A percentile compares a stretch with the other conserved stretches of the same genome.
phyloP scores from a whole-genome alignment of 106 monocot species.

The Platanthera zijinensis region DNA sequence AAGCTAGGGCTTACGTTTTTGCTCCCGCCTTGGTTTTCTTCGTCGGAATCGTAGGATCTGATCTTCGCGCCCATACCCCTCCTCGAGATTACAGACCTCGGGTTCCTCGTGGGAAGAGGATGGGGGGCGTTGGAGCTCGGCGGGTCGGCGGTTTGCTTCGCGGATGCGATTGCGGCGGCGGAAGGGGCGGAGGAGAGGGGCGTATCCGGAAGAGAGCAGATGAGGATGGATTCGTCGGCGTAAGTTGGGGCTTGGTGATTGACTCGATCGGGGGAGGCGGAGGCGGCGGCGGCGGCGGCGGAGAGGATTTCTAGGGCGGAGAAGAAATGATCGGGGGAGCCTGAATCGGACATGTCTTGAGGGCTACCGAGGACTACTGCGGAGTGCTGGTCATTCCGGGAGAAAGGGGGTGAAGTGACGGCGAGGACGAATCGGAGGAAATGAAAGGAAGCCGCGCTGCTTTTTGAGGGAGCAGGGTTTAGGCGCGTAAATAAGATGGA shows the following conservation, averaged over 20 bases:
- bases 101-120: background rate
- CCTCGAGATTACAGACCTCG: background rate
- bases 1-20: background rate
- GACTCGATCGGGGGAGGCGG: background rate
- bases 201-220: background rate
- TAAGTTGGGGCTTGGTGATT: background rate
- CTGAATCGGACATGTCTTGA: background rate
- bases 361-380: no score
- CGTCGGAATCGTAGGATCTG: background rate
- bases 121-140: no score
- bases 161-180: no score
- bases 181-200: background rate
- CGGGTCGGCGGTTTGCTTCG: no score
- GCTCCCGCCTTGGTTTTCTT: background rate
- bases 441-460: no score
- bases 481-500: no score
- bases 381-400: no score
- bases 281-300: background rate
- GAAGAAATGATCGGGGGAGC: background rate
- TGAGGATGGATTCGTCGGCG: conserved; percentile 4
- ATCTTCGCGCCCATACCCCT: background rate
- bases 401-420: no score
- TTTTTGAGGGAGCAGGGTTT: no score
- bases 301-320: background rate
- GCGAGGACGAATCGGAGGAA: no score